Conservation (phyloP, 2,329 filamentous ascomycete species). For the Alternaria metachromatica region DNA sequence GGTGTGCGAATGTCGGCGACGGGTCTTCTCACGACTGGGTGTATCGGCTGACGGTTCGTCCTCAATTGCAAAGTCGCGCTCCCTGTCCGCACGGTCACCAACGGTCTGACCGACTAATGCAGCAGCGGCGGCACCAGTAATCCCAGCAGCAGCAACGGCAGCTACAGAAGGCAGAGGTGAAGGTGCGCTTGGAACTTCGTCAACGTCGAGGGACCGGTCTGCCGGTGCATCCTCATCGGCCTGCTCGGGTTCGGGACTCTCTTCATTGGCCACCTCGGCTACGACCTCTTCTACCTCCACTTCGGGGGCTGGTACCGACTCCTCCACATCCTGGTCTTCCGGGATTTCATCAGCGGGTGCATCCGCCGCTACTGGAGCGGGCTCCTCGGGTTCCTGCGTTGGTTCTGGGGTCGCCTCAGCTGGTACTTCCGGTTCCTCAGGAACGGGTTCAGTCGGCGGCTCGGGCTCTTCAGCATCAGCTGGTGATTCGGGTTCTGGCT, state of each 20-base stretch:
- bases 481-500: neutral
- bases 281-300: neutral
- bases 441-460: neutral
- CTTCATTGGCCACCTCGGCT: neutral
- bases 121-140: neutral
- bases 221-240: neutral
- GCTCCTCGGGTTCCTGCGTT: neutral
- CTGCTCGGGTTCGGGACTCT: neutral
- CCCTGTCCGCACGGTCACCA: constrained; percentile 12
- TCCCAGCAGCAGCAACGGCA: neutral
- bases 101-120: neutral
- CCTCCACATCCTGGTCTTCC: neutral
- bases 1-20: constrained; percentile 40
- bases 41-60: constrained; percentile 30
- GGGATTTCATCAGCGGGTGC: neutral
- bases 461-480: neutral
- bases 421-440: neutral
- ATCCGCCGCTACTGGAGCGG: neutral
- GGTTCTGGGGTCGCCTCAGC: neutral
- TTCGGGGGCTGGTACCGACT: neutral
- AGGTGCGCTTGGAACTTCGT: neutral
- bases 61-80: constrained; percentile 37
- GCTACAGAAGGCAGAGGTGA: neutral
- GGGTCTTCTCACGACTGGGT: constrained; percentile 32
- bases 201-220: constrained; percentile 3